A percentile compares a stretch with the other conserved stretches of the same genome.
These are phyloP conservation scores for Eremochloa ophiuroides DNA, from an alignment of 176 grass and related monocot genomes.

Conservation along the genomic window DNA sequence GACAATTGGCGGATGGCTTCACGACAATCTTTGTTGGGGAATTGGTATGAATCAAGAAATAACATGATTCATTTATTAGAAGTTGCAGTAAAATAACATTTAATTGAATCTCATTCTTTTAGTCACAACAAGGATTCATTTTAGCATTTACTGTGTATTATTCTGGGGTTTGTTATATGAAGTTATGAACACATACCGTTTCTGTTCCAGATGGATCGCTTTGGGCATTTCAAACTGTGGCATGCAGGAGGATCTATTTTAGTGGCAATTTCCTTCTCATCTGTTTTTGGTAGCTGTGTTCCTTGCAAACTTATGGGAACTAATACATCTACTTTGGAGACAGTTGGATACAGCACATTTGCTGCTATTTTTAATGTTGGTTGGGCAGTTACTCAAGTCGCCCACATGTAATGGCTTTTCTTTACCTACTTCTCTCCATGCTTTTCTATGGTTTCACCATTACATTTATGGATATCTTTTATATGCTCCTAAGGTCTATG, in stretches of 20 bases:
- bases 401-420: constrained; percentile 76
- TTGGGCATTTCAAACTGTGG: constrained; percentile 97
- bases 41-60: constrained; percentile 51
- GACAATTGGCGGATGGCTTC: constrained; percentile 92
- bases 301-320: constrained; percentile 77
- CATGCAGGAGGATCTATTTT: constrained; percentile 93
- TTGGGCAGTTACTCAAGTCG: constrained; percentile 96
- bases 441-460: constrained; percentile 21
- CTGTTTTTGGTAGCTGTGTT: constrained; percentile 86
- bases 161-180: constrained; percentile 7
- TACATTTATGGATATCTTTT: constrained; percentile 21
- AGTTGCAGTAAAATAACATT: neutral
- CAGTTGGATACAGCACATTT: constrained; percentile 91
- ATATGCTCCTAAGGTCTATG: constrained; percentile 74
- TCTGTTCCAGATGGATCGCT: constrained; percentile 79
- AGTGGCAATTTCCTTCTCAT: constrained; percentile 94
- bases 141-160: constrained; percentile 12
- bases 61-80: neutral
- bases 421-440: constrained; percentile 14
- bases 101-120: constrained; percentile 8
- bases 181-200: constrained; percentile 18
- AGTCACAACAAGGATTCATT: neutral
- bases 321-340: constrained; percentile 60
- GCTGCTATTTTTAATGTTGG: constrained; percentile 96
- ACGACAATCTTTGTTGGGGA: constrained; percentile 93